Base-by-base conservation (phyloP, 2,329 filamentous ascomycete species). In the Ophiocordyceps camponoti-leonardi region DNA sequence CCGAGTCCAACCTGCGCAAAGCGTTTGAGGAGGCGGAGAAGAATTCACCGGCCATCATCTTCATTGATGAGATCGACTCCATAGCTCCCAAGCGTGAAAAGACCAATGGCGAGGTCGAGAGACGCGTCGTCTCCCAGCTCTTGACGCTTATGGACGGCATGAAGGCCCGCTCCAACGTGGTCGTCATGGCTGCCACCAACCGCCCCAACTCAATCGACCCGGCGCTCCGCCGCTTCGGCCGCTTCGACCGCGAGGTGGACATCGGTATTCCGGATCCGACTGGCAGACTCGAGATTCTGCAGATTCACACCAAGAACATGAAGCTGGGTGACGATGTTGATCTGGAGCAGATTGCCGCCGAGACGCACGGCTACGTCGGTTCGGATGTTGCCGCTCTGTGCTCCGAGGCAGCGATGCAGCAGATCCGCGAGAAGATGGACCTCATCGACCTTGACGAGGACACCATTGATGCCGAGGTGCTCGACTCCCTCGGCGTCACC, bases 221-320 rank as follows among this genome's bases (percentile, higher is more conserved):
- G 51, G 92, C 92, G 48, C 83, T 98, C 48, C 86, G 90, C 69
- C 90, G 92, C 66, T 96, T 94, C 68, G 92, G 92, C 52, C 92
- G 92, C 67, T 96, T 98, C 72, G 92, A 98, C 64, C 92, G 92
- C 64, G 92, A 96, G 67, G 90, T 98, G 52, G 92, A 98, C 61
- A 95, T 98, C 60, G 88, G 90, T 59, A 94, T 96, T 54, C 92
- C 92, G 45, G 92, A 96, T 69, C 92, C 92, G 44, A 96, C 90
- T 57, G 92, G 92, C 52, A 92, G 92, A 76, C 83, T 98, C 35
- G 92, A 98, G 75, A 96, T 98, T 60, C 81, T 98, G 49, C 86
- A 94, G 67, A 98, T 98, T 55, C 92, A 98, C 77, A 98, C 92
- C 67, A 98, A 98, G 83, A 98, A 98, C 78, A 98, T 98, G 92